Conservation (phyloP, 192 early-diverging fungal species). For the Geosiphon pyriformis region DNA sequence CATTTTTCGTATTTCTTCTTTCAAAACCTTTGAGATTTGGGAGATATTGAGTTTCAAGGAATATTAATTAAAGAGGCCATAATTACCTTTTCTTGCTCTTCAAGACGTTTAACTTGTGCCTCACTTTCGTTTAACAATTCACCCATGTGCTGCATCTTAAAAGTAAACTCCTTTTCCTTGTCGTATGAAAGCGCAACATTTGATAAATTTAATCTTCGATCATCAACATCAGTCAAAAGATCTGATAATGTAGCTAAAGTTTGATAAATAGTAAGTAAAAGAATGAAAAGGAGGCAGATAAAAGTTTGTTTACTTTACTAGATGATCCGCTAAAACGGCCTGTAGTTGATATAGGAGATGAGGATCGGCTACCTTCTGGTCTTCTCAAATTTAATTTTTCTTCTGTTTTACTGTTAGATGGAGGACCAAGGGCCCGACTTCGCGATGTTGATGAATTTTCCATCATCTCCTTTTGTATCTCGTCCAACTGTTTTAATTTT, state of each 20-base stretch:
- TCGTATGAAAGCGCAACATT: too few relatives aligned
- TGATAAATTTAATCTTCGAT: not conserved
- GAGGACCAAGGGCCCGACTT: too few relatives aligned
- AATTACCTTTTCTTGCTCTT: conserved; percentile 51
- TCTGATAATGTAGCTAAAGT: conserved; percentile 40
- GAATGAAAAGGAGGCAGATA: not conserved
- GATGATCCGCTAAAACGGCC: not conserved
- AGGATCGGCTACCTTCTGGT: conserved; percentile 5
- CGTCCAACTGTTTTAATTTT: not conserved
- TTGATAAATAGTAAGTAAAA: not conserved
- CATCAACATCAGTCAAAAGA: conserved; percentile 29
- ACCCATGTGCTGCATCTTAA: conserved; percentile 46
- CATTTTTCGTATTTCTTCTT: conserved; percentile 55
- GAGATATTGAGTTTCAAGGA: too few relatives aligned
- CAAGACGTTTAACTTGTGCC: conserved; percentile 34
- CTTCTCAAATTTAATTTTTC: too few relatives aligned
- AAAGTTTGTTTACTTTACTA: conserved; percentile 10
- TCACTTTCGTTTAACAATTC: conserved; percentile 58
- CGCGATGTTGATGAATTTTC: too few relatives aligned
- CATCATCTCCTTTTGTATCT: conserved; percentile 18
- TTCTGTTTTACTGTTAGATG: too few relatives aligned
- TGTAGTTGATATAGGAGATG: not conserved
- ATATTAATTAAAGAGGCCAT: too few relatives aligned
- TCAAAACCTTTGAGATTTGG: too few relatives aligned
- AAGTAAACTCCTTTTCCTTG: conserved; percentile 34